Evolutionary conservation across 2,329 filamentous ascomycete species (phyloP), one percentile per base, ranked within the genome.

Genomic region (Beauveria scarabaeidicola): DNA sequence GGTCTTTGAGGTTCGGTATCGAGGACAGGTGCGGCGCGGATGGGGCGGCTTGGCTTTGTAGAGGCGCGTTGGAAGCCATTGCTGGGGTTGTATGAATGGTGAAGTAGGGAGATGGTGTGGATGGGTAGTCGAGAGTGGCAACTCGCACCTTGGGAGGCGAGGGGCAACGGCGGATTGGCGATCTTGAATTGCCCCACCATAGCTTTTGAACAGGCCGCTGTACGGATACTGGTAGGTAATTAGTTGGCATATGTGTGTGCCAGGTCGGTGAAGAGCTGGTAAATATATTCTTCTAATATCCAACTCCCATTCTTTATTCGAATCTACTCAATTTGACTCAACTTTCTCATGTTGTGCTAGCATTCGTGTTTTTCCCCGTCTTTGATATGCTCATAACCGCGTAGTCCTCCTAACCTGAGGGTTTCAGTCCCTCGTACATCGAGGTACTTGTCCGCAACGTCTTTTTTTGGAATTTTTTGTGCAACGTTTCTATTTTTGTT

Each of bases 1-100:
- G 79, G 66, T 82, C 75, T 67, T 78, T 82, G 29, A 75, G 68
- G 46, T 66, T 70, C 29, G 71, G 68, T 53, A 71, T 70, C 36
- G 59, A 44, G 25, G 58, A 27, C 38, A 62, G 59, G n/a, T 61
- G 48, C 10, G 64, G 46, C 3, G 58, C 27, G 27, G 61, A 27
- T 52, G 64, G 60, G 55, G 58, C 56, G 60, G 63, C 53, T 25
- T 38, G 47, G 53, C 19, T 51, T 17, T 40, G 43, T n/a, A 55
- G 1, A 6, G 43, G 25, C 13, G 21, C 58, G 25, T 36, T 41
- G 13, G 58, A 60, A 25, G 58, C 25, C 58, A 60, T 60, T 36
- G 32, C 52, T 29, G 10, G 7, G 19, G 36, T 13, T 41, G 32
- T 51, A 6, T 54, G 36, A 25, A 41, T 40, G 6, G 5, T 15